These are phyloP conservation scores for Breynia disticha DNA, from an alignment of 441 rosid genomes.

Conservation along the genomic window DNA sequence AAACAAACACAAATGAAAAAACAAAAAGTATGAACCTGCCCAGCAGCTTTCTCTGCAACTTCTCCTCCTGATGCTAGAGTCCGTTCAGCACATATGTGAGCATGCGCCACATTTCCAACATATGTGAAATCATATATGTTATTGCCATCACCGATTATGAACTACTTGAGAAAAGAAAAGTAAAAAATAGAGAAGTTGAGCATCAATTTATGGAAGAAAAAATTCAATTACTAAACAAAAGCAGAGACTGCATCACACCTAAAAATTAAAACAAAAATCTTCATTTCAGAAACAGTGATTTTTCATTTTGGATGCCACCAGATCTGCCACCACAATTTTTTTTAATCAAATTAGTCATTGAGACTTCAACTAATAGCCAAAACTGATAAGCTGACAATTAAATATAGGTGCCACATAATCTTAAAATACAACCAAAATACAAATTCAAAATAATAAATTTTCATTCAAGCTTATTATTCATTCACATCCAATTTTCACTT, in stretches of 20 bases:
- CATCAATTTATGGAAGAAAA: slow-evolving; percentile 8
- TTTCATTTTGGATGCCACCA: too few relatives aligned
- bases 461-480: background rate
- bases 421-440: background rate
- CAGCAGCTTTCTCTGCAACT: slow-evolving; percentile 69
- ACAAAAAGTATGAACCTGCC: slow-evolving; percentile 51
- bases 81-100: slow-evolving; percentile 87
- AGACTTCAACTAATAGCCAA: too few relatives aligned
- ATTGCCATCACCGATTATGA: slow-evolving; percentile 84
- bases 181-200: slow-evolving; percentile 6
- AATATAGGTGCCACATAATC: too few relatives aligned
- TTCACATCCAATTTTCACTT: background rate
- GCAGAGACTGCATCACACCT: too few relatives aligned
- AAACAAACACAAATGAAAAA: slow-evolving; percentile 1
- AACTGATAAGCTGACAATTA: too few relatives aligned
- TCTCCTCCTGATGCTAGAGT: slow-evolving; percentile 75
- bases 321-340: too few relatives aligned
- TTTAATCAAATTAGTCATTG: too few relatives aligned
- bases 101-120: slow-evolving; percentile 91
- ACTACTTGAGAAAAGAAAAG: slow-evolving; percentile 32
- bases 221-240: background rate
- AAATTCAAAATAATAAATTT: background rate
- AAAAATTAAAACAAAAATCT: too few relatives aligned
- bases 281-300: too few relatives aligned
- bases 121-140: slow-evolving; percentile 78